Evolutionary conservation across 176 grass and related monocot genomes (phyloP).

Genomic region (Oryza meyeriana): DNA sequence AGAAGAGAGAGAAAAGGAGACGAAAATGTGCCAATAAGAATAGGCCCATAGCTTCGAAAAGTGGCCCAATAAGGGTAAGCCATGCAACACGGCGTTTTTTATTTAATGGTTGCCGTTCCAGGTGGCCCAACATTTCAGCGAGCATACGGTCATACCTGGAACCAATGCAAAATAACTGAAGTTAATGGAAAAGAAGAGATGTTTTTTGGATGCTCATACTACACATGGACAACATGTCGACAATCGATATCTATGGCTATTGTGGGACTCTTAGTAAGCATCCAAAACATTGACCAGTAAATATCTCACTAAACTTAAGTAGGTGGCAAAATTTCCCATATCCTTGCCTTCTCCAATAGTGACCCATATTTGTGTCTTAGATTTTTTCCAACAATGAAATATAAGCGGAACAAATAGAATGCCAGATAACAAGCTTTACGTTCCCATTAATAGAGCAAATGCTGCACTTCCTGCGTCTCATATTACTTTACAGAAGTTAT

Average conservation of each 20-base stretch:
- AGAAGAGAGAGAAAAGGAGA: constrained; percentile 84
- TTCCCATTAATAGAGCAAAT: not conserved
- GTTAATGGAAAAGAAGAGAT: not conserved
- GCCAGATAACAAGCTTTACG: not conserved
- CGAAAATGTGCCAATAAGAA: constrained; percentile 88
- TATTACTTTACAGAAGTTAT: not conserved
- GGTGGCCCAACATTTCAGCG: constrained; percentile 81
- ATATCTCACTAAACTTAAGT: not conserved
- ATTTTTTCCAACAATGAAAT: not conserved
- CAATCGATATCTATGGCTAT: not conserved
- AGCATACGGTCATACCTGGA: constrained; percentile 77
- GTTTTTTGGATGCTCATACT: not conserved
- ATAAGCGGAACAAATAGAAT: not conserved
- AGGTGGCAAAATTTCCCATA: not conserved
- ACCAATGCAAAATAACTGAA: constrained; percentile 16
- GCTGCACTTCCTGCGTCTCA: not conserved
- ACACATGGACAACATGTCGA: not conserved
- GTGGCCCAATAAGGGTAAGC: constrained; percentile 67
- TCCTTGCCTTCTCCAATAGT: not conserved
- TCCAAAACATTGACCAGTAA: not conserved
- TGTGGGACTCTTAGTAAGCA: not conserved
- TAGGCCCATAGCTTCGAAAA: constrained; percentile 85
- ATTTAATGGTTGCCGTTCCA: constrained; percentile 82
- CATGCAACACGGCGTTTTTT: constrained; percentile 67
- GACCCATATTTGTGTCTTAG: not conserved